Percentiles rank a stretch among this genome's conserved stretches.
Conservation (phyloP, 2,329 filamentous ascomycete genomes). For the Remersonia thermophila region DNA sequence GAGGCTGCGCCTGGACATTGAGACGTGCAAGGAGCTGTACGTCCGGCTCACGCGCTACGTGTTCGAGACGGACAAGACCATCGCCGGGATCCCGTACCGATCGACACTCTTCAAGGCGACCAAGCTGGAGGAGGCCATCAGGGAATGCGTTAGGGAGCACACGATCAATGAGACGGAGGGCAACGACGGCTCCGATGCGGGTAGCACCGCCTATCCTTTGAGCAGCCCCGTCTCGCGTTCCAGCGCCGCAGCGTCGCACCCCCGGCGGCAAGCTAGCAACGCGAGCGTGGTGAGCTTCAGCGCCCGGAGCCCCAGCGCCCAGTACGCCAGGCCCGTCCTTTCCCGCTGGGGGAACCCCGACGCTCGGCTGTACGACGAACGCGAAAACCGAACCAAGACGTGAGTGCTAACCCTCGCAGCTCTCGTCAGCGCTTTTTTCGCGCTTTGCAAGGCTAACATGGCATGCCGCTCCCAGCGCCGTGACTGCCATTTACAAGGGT, state of each 20-base stretch:
- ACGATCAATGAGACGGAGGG: slow-evolving; percentile 72
- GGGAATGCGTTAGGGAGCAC: slow-evolving; percentile 74
- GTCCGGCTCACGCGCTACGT: slow-evolving; percentile 88
- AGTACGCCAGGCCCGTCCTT: slow-evolving; percentile 40
- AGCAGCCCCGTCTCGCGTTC: slow-evolving; percentile 29
- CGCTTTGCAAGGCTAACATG: too few species aligned
- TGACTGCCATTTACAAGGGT: slow-evolving; percentile 84
- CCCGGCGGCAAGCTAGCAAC: slow-evolving; percentile 59
- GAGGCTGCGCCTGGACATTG: slow-evolving; percentile 76
- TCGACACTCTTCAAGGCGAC: slow-evolving; percentile 95
- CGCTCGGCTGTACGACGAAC: slow-evolving; percentile 73
- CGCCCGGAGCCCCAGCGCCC: slow-evolving; percentile 47
- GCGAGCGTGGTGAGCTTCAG: slow-evolving; percentile 76
- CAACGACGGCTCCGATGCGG: slow-evolving; percentile 51
- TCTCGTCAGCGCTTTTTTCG: neutral
- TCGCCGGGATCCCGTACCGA: slow-evolving; percentile 87
- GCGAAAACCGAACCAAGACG: slow-evolving; percentile 84
- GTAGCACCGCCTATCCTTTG: slow-evolving; percentile 26
- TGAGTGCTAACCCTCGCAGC: slow-evolving; percentile 44
- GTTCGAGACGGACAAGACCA: slow-evolving; percentile 96
- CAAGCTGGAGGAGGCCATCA: slow-evolving; percentile 86
- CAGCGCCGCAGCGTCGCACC: slow-evolving; percentile 26
- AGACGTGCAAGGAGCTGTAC: slow-evolving; percentile 96
- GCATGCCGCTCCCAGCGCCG: too few species aligned
- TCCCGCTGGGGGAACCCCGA: slow-evolving; percentile 68